A percentile compares a stretch with the other conserved stretches of the same genome.
phyloP scores from a whole-genome alignment of 2,329 filamentous ascomycete genomes.

The Hymenotorrendiella dingleyae region DNA sequence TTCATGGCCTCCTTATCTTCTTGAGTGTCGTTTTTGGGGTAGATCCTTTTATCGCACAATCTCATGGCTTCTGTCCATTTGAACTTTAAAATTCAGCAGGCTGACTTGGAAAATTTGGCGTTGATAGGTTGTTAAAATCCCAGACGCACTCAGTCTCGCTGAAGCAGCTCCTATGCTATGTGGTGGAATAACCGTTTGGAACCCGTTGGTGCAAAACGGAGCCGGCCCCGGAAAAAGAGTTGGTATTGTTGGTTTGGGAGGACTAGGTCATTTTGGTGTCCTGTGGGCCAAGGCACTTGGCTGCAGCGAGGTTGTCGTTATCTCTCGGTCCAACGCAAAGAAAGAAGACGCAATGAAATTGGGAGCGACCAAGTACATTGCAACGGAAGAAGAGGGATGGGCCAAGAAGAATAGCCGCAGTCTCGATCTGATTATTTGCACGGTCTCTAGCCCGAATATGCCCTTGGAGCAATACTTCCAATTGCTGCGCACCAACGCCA shows the following conservation, averaged over 20 bases:
- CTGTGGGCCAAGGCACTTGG: slow-evolving; percentile 66
- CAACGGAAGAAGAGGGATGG: slow-evolving; percentile 55
- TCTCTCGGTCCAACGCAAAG: slow-evolving; percentile 56
- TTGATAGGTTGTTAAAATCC: slow-evolving; percentile 53
- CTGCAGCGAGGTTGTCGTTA: slow-evolving; percentile 58
- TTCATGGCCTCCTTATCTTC: too few relatives aligned
- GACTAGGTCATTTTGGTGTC: slow-evolving; percentile 67
- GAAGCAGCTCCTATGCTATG: slow-evolving; percentile 66
- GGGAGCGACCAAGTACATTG: slow-evolving; percentile 51
- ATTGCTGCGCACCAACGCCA: slow-evolving; percentile 53
- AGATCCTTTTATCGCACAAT: too few relatives aligned
- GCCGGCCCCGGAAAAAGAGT: slow-evolving; percentile 66
- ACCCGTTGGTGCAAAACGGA: slow-evolving; percentile 60
- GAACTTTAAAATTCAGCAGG: too few relatives aligned
- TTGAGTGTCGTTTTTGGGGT: too few relatives aligned
- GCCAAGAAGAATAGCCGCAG: slow-evolving; percentile 43
- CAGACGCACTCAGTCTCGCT: slow-evolving; percentile 44
- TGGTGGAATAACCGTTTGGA: slow-evolving; percentile 69
- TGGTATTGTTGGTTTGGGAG: slow-evolving; percentile 67
- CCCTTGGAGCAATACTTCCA: slow-evolving; percentile 55
- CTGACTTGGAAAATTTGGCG: too few relatives aligned
- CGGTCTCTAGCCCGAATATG: slow-evolving; percentile 53
- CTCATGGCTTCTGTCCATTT: too few relatives aligned
- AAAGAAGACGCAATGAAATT: slow-evolving; percentile 53
- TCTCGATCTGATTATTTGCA: slow-evolving; percentile 55